Percentiles rank a stretch among this genome's conserved stretches.
Conservation (phyloP, 2,329 filamentous ascomycete genomes). For the Fusarium sp. region DNA sequence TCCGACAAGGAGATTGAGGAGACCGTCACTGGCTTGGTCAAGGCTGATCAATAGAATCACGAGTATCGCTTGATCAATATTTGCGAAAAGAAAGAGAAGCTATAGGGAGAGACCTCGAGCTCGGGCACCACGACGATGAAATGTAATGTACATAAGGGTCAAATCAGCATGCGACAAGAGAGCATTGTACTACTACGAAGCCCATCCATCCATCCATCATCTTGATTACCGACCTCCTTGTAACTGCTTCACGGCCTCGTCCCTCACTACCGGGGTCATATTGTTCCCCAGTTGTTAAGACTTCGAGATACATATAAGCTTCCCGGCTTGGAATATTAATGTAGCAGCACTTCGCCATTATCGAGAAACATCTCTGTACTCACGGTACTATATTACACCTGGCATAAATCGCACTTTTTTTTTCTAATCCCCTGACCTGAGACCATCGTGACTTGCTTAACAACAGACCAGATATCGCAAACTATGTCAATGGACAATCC, state of each 20-base stretch:
- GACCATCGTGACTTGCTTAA: neutral
- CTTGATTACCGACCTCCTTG: neutral
- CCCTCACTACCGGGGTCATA: neutral
- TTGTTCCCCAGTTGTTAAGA: neutral
- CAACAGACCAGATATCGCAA: constrained; percentile 7
- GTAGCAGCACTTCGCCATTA: neutral
- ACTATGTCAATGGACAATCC: constrained; percentile 20
- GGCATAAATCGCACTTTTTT: neutral
- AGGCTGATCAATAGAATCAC: constrained; percentile 43
- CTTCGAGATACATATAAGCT: neutral
- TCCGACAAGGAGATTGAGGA: constrained; percentile 71
- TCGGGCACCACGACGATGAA: constrained; percentile 21
- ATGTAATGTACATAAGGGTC: constrained; percentile 42
- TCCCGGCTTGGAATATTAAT: neutral
- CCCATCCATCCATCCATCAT: neutral
- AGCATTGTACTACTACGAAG: constrained; percentile 36
- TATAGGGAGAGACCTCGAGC: neutral
- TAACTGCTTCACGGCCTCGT: neutral
- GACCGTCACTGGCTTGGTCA: constrained; percentile 63
- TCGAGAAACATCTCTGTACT: neutral
- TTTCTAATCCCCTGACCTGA: neutral
- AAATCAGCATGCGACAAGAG: constrained; percentile 32
- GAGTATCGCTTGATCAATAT: neutral
- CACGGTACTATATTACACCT: neutral
- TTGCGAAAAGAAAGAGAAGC: constrained; percentile 7